Evolutionary conservation across 495 filamentous ascomycete species (phyloP).

Genomic region (Aspergillus egyptiacus): DNA sequence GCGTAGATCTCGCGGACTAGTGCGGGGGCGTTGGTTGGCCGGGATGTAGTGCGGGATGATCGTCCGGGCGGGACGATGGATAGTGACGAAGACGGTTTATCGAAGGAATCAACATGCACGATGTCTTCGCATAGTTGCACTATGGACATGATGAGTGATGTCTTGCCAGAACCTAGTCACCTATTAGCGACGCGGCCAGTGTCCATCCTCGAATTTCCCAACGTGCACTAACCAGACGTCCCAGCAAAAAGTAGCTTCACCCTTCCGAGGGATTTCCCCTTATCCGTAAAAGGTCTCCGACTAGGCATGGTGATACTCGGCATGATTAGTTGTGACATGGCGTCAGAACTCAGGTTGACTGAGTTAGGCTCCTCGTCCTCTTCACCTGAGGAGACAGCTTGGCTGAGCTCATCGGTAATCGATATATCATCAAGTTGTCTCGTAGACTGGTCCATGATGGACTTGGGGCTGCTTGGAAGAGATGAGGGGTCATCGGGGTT

Average conservation of each 20-base stretch:
- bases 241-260: conserved; percentile 87
- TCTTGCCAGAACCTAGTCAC: conserved; percentile 65
- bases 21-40: conserved; percentile 26
- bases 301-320: conserved; percentile 94
- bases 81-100: conserved; percentile 29
- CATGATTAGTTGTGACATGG: conserved; percentile 89
- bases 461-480: conserved; percentile 49
- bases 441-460: conserved; percentile 43
- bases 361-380: conserved; percentile 32
- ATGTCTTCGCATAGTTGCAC: conserved; percentile 94
- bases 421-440: conserved; percentile 47
- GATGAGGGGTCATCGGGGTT: conserved; percentile 40
- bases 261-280: conserved; percentile 75
- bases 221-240: conserved; percentile 56
- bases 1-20: conserved; percentile 78
- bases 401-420: conserved; percentile 46
- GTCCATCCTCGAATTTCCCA: background rate
- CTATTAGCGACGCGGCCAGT: background rate
- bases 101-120: conserved; percentile 83
- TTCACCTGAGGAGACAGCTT: conserved; percentile 45
- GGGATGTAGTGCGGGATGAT: conserved; percentile 24
- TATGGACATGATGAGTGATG: conserved; percentile 85
- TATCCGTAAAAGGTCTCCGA: conserved; percentile 84
- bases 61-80: conserved; percentile 23
- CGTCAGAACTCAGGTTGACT: conserved; percentile 30